Evolutionary conservation across 1,284 basidiomycete genomes (phyloP).

Genomic region (Malassezia japonica): DNA sequence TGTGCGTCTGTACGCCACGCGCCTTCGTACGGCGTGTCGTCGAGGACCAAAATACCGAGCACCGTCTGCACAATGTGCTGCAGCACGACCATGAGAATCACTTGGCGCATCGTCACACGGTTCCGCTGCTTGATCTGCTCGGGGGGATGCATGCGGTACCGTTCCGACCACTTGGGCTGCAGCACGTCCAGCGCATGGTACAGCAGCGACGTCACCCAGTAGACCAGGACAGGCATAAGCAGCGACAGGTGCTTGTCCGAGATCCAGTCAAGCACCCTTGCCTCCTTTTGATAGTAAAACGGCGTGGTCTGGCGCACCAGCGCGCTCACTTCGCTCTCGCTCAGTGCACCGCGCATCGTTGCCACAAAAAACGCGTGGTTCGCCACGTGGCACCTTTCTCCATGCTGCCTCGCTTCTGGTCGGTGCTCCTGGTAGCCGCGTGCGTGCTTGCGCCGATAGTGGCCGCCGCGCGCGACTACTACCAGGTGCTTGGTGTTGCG

Average conservation of each 20-base stretch:
- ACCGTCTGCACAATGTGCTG: constrained; percentile 78
- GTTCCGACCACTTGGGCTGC: constrained; percentile 68
- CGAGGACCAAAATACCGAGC: constrained; percentile 64
- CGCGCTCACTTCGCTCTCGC: constrained; percentile 1
- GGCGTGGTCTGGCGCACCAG: constrained; percentile 6
- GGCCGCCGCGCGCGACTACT: constrained; percentile 35
- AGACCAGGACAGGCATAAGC: constrained; percentile 67
- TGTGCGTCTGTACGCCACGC: constrained; percentile 5
- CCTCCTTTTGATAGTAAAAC: constrained; percentile 6
- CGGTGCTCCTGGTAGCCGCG: not conserved
- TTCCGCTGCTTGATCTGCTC: constrained; percentile 69
- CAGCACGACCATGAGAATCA: constrained; percentile 67
- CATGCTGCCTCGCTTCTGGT: not conserved
- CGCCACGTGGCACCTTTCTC: not conserved
- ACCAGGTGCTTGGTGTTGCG: constrained; percentile 41
- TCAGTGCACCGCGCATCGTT: not conserved
- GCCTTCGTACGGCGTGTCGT: constrained; percentile 46
- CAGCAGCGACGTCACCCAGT: constrained; percentile 72
- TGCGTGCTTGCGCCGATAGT: constrained; percentile 20
- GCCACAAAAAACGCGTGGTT: not conserved
- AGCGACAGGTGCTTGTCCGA: constrained; percentile 68
- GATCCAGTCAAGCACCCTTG: constrained; percentile 40
- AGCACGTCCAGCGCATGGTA: constrained; percentile 68
- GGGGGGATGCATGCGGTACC: constrained; percentile 78
- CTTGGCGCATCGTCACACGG: constrained; percentile 61